Evolutionary conservation across 2,329 filamentous ascomycete species (phyloP).

Genomic region (Diaporthe ampelina): DNA sequence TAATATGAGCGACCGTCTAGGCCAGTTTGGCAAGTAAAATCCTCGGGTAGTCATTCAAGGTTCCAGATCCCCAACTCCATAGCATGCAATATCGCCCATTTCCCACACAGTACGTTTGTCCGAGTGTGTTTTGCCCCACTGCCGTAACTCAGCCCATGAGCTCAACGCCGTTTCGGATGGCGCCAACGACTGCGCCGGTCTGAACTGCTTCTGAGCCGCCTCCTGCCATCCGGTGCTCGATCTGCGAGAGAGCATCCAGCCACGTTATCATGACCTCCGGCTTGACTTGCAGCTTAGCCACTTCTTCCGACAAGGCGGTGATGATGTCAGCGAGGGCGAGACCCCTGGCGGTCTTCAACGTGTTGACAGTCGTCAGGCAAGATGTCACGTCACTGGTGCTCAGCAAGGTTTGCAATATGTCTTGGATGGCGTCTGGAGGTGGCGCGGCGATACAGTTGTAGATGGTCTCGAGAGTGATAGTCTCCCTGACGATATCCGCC

Average conservation of each 20-base stretch:
- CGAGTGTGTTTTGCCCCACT: not conserved
- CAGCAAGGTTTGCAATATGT: conserved; percentile 87
- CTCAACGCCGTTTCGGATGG: conserved; percentile 88
- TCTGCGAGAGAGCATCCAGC: conserved; percentile 91
- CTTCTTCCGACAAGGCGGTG: conserved; percentile 85
- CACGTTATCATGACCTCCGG: conserved; percentile 90
- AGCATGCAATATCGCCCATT: conserved; percentile 30
- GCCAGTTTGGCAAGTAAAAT: conserved; percentile 18
- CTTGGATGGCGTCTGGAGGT: conserved; percentile 87
- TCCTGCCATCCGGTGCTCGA: conserved; percentile 91
- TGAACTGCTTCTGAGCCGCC: conserved; percentile 91
- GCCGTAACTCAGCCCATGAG: conserved; percentile 58
- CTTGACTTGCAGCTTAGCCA: conserved; percentile 86
- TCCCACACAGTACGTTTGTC: not conserved
- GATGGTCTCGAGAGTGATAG: conserved; percentile 90
- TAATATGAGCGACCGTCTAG: conserved; percentile 20
- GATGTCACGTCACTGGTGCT: conserved; percentile 89
- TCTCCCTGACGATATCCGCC: conserved; percentile 79
- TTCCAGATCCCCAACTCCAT: conserved; percentile 32
- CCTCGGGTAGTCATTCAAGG: conserved; percentile 20
- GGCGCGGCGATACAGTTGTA: conserved; percentile 98
- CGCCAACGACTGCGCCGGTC: conserved; percentile 92
- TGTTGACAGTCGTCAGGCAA: conserved; percentile 89
- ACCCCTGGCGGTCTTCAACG: conserved; percentile 87
- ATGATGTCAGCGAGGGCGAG: conserved; percentile 95